A percentile compares a stretch with the other conserved stretches of the same genome.
These are phyloP conservation scores for Lodderomyces oxycetoniae DNA, from an alignment of 1,139 yeast genomes.

Conservation along the genomic window DNA sequence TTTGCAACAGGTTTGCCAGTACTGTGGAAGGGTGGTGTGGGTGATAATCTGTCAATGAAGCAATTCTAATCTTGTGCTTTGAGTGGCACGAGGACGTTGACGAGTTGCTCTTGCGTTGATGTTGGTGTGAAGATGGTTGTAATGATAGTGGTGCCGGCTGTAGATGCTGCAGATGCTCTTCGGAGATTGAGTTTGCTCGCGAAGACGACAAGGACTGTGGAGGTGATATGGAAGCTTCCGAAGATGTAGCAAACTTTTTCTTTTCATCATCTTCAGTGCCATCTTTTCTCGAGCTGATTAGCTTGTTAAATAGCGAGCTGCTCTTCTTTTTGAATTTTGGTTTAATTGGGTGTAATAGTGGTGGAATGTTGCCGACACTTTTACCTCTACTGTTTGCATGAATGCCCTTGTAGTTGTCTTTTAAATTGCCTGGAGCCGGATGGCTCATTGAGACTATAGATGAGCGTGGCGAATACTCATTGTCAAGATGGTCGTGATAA, in stretches of 20 bases:
- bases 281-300: slow-evolving; percentile 44
- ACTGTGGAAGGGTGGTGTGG: slow-evolving; percentile 8
- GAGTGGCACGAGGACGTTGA: slow-evolving; percentile 15
- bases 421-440: slow-evolving; percentile 9
- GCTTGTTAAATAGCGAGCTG: slow-evolving; percentile 43
- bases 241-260: slow-evolving; percentile 1
- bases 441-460: slow-evolving; percentile 18
- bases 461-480: slow-evolving; percentile 21
- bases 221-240: slow-evolving; percentile 6
- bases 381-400: slow-evolving; percentile 37
- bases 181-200: slow-evolving; percentile 6
- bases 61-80: slow-evolving; percentile 35
- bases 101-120: slow-evolving; percentile 13
- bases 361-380: slow-evolving; percentile 37
- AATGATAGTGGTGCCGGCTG: neutral
- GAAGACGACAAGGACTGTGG: slow-evolving; percentile 3
- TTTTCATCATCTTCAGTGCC: slow-evolving; percentile 12
- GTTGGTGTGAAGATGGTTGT: slow-evolving; percentile 3
- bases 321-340: slow-evolving; percentile 45
- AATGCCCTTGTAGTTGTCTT: slow-evolving; percentile 45
- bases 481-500: slow-evolving; percentile 10
- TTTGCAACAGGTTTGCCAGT: slow-evolving; percentile 10
- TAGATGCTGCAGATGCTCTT: slow-evolving; percentile 5
- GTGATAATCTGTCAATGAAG: slow-evolving; percentile 31
- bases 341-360: slow-evolving; percentile 47